Conservation (phyloP, 192 early-diverging fungal species). For the Podila minutissima region DNA sequence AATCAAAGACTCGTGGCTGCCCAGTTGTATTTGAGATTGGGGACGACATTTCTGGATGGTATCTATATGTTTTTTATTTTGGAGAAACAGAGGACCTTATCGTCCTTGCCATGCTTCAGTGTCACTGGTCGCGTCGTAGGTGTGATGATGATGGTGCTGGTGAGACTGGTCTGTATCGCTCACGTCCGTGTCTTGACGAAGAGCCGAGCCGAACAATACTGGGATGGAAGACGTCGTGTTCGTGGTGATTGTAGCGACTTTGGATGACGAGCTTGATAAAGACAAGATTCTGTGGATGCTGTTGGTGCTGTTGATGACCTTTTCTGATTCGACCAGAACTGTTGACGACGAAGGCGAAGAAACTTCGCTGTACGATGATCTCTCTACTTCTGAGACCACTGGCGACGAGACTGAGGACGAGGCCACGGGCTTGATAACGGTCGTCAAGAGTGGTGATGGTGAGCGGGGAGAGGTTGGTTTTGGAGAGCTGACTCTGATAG, state of each 20-base stretch:
- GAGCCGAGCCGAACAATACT: conserved; percentile 25
- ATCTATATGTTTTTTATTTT: neutral
- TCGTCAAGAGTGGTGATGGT: conserved; percentile 12
- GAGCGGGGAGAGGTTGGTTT: neutral
- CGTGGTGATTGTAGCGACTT: neutral
- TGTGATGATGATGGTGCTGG: conserved; percentile 5
- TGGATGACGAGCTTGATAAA: neutral
- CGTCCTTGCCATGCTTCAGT: conserved; percentile 40
- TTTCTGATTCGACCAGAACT: neutral
- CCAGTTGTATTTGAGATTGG: neutral
- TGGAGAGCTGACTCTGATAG: neutral
- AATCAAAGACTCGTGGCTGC: conserved; percentile 2
- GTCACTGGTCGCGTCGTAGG: conserved; percentile 41
- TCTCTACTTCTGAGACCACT: neutral
- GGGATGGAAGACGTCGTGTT: neutral
- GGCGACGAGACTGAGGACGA: neutral
- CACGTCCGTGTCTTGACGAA: conserved; percentile 1
- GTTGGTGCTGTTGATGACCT: neutral
- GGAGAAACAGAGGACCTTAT: neutral
- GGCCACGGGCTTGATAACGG: neutral
- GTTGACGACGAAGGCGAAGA: neutral
- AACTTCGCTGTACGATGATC: neutral
- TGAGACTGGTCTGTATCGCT: neutral
- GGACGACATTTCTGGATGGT: neutral
- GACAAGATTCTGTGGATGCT: neutral